phyloP scores from a whole-genome alignment of 2,329 filamentous ascomycete genomes.

The Beauveria sp. region DNA sequence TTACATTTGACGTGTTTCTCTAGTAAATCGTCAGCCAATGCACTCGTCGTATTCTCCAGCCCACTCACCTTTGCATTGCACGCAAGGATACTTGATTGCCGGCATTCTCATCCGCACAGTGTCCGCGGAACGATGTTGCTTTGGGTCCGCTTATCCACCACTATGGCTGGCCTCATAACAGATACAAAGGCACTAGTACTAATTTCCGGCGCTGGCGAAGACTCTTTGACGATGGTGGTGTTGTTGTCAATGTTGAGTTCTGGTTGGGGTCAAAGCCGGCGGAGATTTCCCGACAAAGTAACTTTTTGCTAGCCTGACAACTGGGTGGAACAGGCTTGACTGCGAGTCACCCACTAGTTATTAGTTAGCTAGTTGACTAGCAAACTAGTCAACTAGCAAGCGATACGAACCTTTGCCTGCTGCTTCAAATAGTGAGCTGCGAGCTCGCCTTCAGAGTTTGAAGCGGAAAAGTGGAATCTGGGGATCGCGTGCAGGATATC shows the following conservation, averaged over 20 bases:
- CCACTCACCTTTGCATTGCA: constrained; percentile 19
- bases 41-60: not conserved
- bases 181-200: not conserved
- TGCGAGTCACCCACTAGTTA: not conserved
- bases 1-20: constrained; percentile 21
- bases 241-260: constrained; percentile 1
- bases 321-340: not conserved
- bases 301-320: not conserved
- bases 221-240: not conserved
- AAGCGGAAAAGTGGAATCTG: not conserved
- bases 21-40: constrained; percentile 11
- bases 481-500: not conserved
- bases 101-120: constrained; percentile 13
- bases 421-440: not conserved
- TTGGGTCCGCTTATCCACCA: not conserved
- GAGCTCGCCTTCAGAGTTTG: not conserved
- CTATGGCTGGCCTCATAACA: not conserved
- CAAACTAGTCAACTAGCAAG: not conserved
- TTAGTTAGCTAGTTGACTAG: not conserved
- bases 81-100: constrained; percentile 17
- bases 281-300: constrained; percentile 10
- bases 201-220: not conserved
- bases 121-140: not conserved
- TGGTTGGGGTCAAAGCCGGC: not conserved
- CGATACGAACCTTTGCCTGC: not conserved